These are phyloP conservation scores for Halophytophthora polymorphica DNA, from an alignment of 352 stramenopile genomes.

Conservation along the genomic window DNA sequence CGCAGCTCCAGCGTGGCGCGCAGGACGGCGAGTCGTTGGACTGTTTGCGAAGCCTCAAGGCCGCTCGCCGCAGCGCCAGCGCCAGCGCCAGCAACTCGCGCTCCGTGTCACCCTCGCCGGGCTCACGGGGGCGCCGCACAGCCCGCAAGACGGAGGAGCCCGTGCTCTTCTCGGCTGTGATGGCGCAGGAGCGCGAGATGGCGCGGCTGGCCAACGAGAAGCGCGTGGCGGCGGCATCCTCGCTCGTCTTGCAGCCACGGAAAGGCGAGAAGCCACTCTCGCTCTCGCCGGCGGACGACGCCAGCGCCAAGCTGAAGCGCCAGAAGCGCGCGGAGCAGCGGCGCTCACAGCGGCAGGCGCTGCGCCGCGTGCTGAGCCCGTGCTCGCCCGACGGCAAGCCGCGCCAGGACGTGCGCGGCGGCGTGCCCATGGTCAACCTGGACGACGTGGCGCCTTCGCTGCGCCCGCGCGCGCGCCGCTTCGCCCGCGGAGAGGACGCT, in stretches of 20 bases:
- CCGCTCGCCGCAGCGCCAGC: no score
- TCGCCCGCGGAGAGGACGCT: constrained; percentile 32
- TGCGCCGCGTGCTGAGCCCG: constrained; percentile 42
- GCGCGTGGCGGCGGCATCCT: constrained; percentile 10
- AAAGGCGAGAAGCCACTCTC: constrained; percentile 36
- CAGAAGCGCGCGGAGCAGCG: constrained; percentile 50
- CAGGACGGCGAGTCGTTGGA: not conserved
- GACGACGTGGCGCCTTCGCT: constrained; percentile 13
- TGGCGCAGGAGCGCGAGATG: constrained; percentile 58
- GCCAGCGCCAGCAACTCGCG: no score
- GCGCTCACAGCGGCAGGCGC: constrained; percentile 41
- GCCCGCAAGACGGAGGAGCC: constrained; percentile 30
- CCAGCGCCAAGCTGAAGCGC: constrained; percentile 25
- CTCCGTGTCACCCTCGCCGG: not conserved
- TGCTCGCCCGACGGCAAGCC: constrained; percentile 39
- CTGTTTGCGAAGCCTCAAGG: no score
- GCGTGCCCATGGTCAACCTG: constrained; percentile 23
- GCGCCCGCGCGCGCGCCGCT: constrained; percentile 16
- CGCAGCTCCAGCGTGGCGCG: no score
- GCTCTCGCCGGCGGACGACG: constrained; percentile 9
- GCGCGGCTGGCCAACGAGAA: constrained; percentile 36
- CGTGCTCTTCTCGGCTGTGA: constrained; percentile 46
- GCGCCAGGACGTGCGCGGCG: constrained; percentile 16
- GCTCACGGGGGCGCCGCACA: constrained; percentile 13
- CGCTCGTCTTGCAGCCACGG: constrained; percentile 18